A percentile compares a stretch with the other conserved stretches of the same genome.
phyloP scores from a whole-genome alignment of 148 eudicot species.

The Silene conica region DNA sequence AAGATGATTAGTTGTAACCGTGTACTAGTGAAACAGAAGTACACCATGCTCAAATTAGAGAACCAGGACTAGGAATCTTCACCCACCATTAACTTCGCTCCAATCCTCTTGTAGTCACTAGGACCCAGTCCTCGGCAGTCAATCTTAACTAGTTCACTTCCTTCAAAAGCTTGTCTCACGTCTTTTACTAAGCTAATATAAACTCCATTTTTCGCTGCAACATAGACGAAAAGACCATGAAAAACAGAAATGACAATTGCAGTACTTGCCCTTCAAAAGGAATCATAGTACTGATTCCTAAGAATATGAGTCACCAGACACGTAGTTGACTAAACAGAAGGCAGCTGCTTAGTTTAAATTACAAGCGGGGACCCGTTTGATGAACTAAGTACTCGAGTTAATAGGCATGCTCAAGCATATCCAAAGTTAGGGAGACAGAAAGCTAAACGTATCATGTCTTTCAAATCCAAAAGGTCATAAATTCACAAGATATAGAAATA shows the following conservation, averaged over 20 bases:
- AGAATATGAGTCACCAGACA: slow-evolving; percentile 1
- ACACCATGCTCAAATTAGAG: not conserved
- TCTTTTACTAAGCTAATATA: slow-evolving; percentile 68
- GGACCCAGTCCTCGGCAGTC: slow-evolving; percentile 75
- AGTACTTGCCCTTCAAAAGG: not conserved
- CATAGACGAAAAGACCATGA: not conserved
- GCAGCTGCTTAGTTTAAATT: not conserved
- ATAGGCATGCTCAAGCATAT: not conserved
- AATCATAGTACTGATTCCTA: not conserved
- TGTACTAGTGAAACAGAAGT: not conserved
- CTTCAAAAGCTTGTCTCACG: slow-evolving; percentile 85
- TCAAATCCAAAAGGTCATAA: not conserved
- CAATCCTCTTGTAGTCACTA: slow-evolving; percentile 90
- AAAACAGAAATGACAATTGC: not conserved
- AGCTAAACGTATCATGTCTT: not conserved
- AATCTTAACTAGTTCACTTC: slow-evolving; percentile 69
- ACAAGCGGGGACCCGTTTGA: not conserved
- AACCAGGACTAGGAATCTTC: slow-evolving; percentile 3
- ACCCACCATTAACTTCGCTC: slow-evolving; percentile 85
- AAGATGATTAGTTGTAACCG: not conserved
- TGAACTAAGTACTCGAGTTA: not conserved
- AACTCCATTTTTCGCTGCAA: slow-evolving; percentile 85
- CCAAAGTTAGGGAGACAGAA: not conserved
- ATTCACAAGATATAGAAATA: not conserved
- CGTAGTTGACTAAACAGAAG: not conserved